Base-by-base conservation (phyloP, 345 rosid genomes). In the Punica granatum region DNA sequence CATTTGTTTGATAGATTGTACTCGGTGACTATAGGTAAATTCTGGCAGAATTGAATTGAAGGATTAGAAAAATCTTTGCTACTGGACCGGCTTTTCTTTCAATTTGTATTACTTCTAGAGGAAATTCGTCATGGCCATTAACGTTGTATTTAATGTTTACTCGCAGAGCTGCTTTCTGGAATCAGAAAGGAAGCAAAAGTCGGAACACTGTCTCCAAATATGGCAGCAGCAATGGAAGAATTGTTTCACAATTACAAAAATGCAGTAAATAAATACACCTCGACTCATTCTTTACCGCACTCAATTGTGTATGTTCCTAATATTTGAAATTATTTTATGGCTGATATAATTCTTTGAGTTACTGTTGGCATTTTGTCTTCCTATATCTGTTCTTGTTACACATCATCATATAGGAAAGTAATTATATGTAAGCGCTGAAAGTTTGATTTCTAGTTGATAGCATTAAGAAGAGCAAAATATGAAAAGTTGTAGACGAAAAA, bases 191-290 rank as follows among this genome's bases (percentile, higher is more conserved):
- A 87, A 85, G 74, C 72, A 43, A 90, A 85, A 69, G 89, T 84
- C 46, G 92, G 94, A 78, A 85, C 83, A 79, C 70, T 94, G 74
- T 84, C 96, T 67, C 74, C 84, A 36, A 85, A 78, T 83, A 80
- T 90, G 74, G 97, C 91, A 43, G 72, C 78, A 43, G 96, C 85
- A 51, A 89, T 94, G 99, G 92, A 90, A 79, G 95, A 86, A 65
- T 70, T 90, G 44, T 90, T 84, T 72, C 89, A 85, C 80, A 90
- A 83, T 78, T 93, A 93, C 78, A 90, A 79, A 87, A 88, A 80
- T 63, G 98, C 98, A 60, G 98, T 93, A 87, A 88, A 74, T 76
- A 60, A 64, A 68, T 69, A 74, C 64, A 25, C 78, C 76, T 58
- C 28, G 72, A 67, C 79, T 67, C 51, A 13, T 85, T 60, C 65